A percentile compares a stretch with the other conserved stretches of the same genome.
phyloP scores from a whole-genome alignment of 2,329 filamentous ascomycete species.

The Thielaviopsis ethacetica region DNA sequence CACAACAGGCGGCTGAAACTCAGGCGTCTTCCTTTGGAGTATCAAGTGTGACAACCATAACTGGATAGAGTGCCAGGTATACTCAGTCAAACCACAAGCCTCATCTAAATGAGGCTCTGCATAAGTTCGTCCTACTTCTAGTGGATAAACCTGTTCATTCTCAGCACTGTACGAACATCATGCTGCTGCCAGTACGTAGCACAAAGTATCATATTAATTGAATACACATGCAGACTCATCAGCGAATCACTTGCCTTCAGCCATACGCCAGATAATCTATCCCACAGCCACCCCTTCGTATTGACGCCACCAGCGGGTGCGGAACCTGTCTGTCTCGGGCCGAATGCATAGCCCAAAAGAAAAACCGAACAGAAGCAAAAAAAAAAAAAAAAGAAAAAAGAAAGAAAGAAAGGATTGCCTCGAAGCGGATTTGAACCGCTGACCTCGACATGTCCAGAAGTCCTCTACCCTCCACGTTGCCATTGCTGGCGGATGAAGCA shows the following conservation, averaged over 20 bases:
- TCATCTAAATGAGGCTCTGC: background rate
- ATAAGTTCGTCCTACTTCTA: background rate
- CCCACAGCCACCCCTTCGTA: background rate
- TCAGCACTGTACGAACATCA: background rate
- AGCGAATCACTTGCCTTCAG: background rate
- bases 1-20: background rate
- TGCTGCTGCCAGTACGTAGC: no score
- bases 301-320: background rate
- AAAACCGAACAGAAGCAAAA: background rate
- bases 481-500: background rate
- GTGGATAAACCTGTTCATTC: background rate
- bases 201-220: no score
- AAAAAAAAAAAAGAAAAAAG: background rate
- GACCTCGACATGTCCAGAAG: constrained; percentile 7
- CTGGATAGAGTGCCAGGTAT: background rate
- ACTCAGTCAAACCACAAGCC: background rate
- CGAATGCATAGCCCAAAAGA: background rate
- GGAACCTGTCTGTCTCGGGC: background rate
- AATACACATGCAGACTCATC: background rate
- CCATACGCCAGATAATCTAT: background rate
- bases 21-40: background rate
- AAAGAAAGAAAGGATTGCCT: background rate
- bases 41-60: background rate
- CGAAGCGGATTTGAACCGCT: constrained; percentile 10
- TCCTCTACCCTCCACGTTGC: background rate